phyloP scores from a whole-genome alignment of 1,284 basidiomycete species.

The Mrakiaceae sp. region DNA sequence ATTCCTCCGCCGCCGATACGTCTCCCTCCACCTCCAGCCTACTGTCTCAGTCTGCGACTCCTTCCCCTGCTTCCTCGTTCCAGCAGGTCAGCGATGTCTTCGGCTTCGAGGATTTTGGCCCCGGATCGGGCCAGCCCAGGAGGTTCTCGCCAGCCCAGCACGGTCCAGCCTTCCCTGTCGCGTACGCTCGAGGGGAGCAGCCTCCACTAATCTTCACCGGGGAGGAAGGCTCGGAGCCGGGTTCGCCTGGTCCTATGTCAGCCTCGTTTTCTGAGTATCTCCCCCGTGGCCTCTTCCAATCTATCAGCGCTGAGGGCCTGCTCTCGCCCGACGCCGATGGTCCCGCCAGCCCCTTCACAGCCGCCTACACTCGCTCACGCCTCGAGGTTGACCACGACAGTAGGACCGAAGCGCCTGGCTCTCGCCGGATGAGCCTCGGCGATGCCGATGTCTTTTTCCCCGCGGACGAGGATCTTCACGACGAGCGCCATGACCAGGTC shows the following conservation, averaged over 20 bases:
- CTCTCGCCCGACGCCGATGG: conserved; percentile 8
- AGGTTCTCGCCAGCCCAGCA: neutral
- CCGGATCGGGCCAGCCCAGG: conserved; percentile 20
- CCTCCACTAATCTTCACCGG: neutral
- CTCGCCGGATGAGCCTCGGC: neutral
- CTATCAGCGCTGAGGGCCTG: conserved; percentile 21
- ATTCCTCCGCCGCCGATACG: no score
- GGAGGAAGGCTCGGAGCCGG: conserved; percentile 24
- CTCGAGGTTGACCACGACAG: conserved; percentile 1
- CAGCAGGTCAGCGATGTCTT: conserved; percentile 22
- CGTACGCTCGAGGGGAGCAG: neutral
- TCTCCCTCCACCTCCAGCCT: no score
- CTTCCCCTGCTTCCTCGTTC: neutral
- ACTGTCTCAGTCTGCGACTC: neutral
- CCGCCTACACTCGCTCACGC: conserved; percentile 6
- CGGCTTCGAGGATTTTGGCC: conserved; percentile 37
- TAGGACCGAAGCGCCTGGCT: neutral
- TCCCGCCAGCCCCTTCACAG: conserved; percentile 7
- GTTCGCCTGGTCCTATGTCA: conserved; percentile 33
- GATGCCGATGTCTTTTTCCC: conserved; percentile 10
- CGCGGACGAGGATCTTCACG: neutral
- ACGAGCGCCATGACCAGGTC: neutral
- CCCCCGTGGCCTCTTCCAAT: conserved; percentile 34
- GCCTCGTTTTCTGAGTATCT: conserved; percentile 34
- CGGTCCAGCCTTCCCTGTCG: neutral